phyloP scores from a whole-genome alignment of 345 rosid genomes.

The Hevea brasiliensis region DNA sequence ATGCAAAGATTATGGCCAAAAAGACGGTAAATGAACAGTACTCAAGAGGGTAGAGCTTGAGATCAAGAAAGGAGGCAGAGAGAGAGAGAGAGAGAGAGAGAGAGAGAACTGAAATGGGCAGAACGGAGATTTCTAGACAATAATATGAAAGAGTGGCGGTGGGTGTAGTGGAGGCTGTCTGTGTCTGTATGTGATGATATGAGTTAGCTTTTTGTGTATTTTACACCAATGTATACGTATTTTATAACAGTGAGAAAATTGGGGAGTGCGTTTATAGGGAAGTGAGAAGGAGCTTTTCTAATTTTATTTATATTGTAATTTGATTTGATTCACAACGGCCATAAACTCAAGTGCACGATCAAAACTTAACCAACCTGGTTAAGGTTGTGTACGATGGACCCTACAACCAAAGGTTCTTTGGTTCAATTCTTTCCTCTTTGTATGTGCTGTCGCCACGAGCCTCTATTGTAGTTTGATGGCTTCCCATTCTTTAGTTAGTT shows the following conservation, averaged over 20 bases:
- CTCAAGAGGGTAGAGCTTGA: neutral
- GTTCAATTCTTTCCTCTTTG: neutral
- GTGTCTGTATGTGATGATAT: constrained; percentile 13
- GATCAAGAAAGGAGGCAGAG: neutral
- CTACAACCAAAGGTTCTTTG: neutral
- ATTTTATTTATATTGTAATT: too few relatives aligned
- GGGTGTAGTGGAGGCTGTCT: constrained; percentile 22
- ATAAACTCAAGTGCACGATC: constrained; percentile 26
- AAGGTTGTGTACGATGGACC: neutral
- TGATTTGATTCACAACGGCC: constrained; percentile 28
- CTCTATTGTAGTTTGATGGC: too few relatives aligned
- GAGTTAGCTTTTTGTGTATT: neutral
- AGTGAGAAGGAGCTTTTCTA: neutral
- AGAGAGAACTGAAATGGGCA: neutral
- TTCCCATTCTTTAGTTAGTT: too few relatives aligned
- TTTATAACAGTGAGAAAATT: neutral
- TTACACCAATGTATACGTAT: too few relatives aligned
- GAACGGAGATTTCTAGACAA: constrained; percentile 30
- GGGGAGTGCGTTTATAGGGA: constrained; percentile 10
- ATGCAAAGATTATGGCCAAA: constrained; percentile 15
- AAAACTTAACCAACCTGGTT: constrained; percentile 19
- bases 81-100: neutral
- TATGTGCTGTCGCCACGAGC: neutral
- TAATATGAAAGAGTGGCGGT: constrained; percentile 23
- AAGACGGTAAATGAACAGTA: constrained; percentile 6